Conservation (phyloP, 2,329 filamentous ascomycete species). For the Arthrobotrys sphaeroides region DNA sequence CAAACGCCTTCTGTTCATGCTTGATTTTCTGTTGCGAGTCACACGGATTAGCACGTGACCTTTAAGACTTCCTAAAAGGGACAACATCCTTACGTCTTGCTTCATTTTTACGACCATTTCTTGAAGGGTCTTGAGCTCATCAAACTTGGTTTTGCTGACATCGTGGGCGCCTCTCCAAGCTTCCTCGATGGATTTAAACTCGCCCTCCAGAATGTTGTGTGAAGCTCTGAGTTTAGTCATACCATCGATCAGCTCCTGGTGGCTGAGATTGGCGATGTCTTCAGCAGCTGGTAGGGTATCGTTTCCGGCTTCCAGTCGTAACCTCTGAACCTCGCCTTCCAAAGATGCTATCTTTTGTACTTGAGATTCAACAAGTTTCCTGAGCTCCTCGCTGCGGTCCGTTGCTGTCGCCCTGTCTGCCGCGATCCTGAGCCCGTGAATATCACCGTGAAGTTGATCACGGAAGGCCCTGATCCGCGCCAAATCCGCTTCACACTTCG, state of each 20-base stretch:
- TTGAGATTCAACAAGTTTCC: conserved; percentile 80
- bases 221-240: conserved; percentile 80
- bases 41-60: conserved; percentile 65
- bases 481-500: conserved; percentile 82
- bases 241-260: conserved; percentile 77
- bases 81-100: conserved; percentile 62
- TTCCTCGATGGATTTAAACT: conserved; percentile 86
- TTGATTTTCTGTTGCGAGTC: conserved; percentile 85
- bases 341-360: conserved; percentile 82
- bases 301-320: conserved; percentile 69
- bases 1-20: conserved; percentile 97
- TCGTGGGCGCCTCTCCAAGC: conserved; percentile 90
- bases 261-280: conserved; percentile 69
- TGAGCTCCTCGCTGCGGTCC: conserved; percentile 71
- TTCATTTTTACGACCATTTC: conserved; percentile 74
- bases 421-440: conserved; percentile 78
- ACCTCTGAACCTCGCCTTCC: conserved; percentile 81
- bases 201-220: conserved; percentile 83
- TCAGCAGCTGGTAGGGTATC: conserved; percentile 60
- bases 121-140: conserved; percentile 41
- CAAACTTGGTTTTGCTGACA: conserved; percentile 79
- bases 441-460: conserved; percentile 85
- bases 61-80: neutral
- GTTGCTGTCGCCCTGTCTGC: conserved; percentile 79
- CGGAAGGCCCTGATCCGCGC: conserved; percentile 83